Base-by-base conservation (phyloP, 1,284 basidiomycete species). In the Tausonia pullulans region DNA sequence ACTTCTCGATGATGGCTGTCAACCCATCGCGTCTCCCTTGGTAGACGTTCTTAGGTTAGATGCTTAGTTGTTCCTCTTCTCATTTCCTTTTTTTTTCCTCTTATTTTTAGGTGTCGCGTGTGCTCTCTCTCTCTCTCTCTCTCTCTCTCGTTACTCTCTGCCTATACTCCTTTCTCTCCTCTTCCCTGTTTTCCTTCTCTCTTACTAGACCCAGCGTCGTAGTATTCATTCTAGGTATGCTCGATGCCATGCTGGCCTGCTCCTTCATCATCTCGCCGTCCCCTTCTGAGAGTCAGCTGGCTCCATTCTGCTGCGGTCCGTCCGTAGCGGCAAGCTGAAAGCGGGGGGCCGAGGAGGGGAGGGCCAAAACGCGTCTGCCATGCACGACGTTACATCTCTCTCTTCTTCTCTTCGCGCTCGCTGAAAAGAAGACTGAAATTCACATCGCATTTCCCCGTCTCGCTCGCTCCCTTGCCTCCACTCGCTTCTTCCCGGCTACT, bases 1-100 rank as follows among this genome's bases (percentile, higher is more conserved):
- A 95, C 76, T 98, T 98, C 73, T 94, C 92, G 16, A 98, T 98
- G 96, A 94, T 93, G 77, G 95, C 95, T 14, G 89, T 97, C 73
- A 98, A 98, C 77, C 96, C 96, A 2, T 88, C 90, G 71, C 87
- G 95, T 67, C 53, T 64, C 13, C 63, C 63, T 6, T 64, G 63
- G 63, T 64, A 49, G 16, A 3, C 9, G 5, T 9, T 44, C 49
- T 39, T 45, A 27, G 27, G 27, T 27, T 27, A 27, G 27, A 27
- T 14, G 27, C 53, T 50, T 44, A 27, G 14, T 50, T 39, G 3
- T 56, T 40, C 48, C 43, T 16, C 53, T 48, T 41, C 3, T 52
- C n/a, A 10, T 44, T 54, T 7, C 40, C 46, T 63, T 39, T 41
- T 39, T 39, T 45, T 16, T 39, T 50, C 43, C 53, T 27, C 10